Evolutionary conservation across 2,329 filamentous ascomycete species (phyloP), one percentile per base, ranked within the genome.

Genomic region (Colletotrichum incanum): DNA sequence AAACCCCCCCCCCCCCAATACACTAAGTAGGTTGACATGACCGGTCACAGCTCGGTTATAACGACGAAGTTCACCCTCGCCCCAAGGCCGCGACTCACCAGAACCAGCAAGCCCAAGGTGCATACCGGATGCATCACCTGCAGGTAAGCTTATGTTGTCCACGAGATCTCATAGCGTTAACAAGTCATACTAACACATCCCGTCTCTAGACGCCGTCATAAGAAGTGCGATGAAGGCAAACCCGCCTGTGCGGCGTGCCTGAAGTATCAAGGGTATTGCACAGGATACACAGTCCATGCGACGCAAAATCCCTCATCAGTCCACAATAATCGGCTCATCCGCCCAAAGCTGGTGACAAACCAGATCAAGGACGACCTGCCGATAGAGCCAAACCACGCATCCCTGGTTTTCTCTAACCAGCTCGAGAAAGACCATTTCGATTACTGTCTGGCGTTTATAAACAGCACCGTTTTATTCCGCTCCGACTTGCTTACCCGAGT

Each of bases 361-460:
- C 4, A 31, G 61, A 8, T 52, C 34, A 37, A 43, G 26, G 23
- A 34, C 59, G 23, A 12, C 23, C 23, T 58, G 16, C 18, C 5
- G 5, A 4, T n/a, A 5, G 50, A 58, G 58, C 65, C 69, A 5
- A 72, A n/a, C 4, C 62, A 63, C 41, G 56, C 41, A 18, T 58
- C 59, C 1, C 50, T 67, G 26, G n/a, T 68, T 2, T 72, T 72
- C 26, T 43, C 69, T 7, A 16, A 37, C 16, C 69, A 72, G 65
- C 41, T 69, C 5, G 64, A 72, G 20, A 72, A 58, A 20, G 65
- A 63, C 20, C 49, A 56, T 11, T 69, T 72, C 34, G 69, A 72
- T 37, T 63, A 52, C 50, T 69, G 69, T 56, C 56, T 50, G 4
- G 43, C 56, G 3, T 63, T 72, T 12, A 37, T 52, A 1, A 20